Evolutionary conservation across 768 basidiomycete genomes (phyloP).

Genomic region (Ramaria rubella): DNA sequence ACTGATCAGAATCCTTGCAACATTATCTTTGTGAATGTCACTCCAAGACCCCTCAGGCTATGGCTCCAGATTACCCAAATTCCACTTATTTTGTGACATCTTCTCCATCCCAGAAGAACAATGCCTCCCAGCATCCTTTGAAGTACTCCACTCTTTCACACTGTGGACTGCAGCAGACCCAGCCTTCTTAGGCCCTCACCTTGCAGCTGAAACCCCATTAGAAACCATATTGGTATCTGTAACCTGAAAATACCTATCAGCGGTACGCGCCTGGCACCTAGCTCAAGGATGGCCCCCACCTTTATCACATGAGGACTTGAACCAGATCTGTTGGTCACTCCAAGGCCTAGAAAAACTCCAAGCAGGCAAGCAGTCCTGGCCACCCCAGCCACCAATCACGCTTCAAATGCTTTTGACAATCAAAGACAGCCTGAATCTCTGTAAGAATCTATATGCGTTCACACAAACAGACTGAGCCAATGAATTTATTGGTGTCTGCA

Average conservation of each 20-base stretch:
- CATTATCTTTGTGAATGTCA: constrained; percentile 18
- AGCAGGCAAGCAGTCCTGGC: constrained; percentile 10
- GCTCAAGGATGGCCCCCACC: constrained; percentile 34
- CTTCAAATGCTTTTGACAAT: constrained; percentile 26
- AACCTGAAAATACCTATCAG: constrained; percentile 30
- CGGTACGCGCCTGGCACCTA: constrained; percentile 33
- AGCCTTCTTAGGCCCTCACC: constrained; percentile 1
- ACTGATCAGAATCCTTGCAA: constrained; percentile 14
- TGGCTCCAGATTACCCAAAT: constrained; percentile 24
- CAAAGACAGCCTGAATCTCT: constrained; percentile 16
- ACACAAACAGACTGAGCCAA: too few species aligned
- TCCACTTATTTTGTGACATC: constrained; percentile 27
- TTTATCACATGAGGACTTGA: constrained; percentile 15
- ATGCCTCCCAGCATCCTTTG: constrained; percentile 24
- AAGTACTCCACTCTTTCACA: constrained; percentile 29
- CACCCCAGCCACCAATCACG: constrained; percentile 29
- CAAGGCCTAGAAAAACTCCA: constrained; percentile 25
- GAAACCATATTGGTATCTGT: constrained; percentile 26
- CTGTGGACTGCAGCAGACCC: constrained; percentile 32
- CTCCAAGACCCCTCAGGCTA: constrained; percentile 17
- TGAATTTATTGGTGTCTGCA: too few species aligned
- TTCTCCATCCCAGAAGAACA: constrained; percentile 25
- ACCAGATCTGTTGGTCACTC: constrained; percentile 25
- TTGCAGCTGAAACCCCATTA: constrained; percentile 16
- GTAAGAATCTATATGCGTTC: too few species aligned